Evolutionary conservation across 2,329 filamentous ascomycete species (phyloP).

Genomic region (Bipolaris cookei): DNA sequence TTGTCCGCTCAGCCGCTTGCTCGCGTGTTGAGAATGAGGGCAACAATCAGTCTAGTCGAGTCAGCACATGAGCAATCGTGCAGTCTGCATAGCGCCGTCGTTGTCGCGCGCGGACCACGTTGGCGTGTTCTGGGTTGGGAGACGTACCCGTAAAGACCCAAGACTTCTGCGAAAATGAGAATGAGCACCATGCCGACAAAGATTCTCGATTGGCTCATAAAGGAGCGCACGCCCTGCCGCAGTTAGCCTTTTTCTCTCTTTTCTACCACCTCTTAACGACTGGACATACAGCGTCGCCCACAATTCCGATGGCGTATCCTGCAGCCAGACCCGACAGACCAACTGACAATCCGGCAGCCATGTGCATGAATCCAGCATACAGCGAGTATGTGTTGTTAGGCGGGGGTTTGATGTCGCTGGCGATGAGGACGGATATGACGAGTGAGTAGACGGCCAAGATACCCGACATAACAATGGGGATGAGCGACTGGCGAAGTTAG

Average conservation of each 20-base stretch:
- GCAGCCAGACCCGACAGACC: constrained; percentile 50
- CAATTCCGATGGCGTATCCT: constrained; percentile 80
- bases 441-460: constrained; percentile 98
- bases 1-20: constrained; percentile 60
- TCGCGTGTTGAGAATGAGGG: constrained; percentile 90
- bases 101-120: not conserved
- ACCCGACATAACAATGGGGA: constrained; percentile 96
- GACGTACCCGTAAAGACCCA: constrained; percentile 91
- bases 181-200: constrained; percentile 99
- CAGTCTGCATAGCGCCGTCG: not conserved
- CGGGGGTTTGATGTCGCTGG: constrained; percentile 81
- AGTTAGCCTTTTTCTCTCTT: constrained; percentile 23
- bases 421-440: constrained; percentile 95
- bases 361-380: constrained; percentile 92
- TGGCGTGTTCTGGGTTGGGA: not conserved
- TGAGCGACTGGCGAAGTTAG: constrained; percentile 68
- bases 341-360: constrained; percentile 87
- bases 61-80: constrained; percentile 18
- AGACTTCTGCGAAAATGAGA: constrained; percentile 95
- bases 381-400: constrained; percentile 73
- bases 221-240: constrained; percentile 77
- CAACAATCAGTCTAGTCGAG: constrained; percentile 77
- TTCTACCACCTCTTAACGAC: not conserved
- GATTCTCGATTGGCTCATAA: constrained; percentile 94
- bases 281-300: constrained; percentile 78